Evolutionary conservation across 495 filamentous ascomycete genomes (phyloP).

Genomic region (Hypomontagnella submonticulosa): DNA sequence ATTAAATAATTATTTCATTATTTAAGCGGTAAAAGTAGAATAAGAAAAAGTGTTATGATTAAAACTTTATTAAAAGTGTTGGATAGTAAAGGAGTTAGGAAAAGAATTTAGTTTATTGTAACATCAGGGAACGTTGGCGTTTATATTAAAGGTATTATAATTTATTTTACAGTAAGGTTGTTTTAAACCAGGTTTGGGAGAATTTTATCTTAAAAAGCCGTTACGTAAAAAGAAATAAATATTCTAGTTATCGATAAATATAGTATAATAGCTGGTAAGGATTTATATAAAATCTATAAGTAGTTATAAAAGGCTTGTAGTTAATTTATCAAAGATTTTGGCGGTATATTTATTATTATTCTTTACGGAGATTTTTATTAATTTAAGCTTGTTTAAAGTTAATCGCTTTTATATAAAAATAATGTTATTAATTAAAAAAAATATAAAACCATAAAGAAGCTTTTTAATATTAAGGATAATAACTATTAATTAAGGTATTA

Average conservation of each 20-base stretch:
- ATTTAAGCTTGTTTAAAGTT: not conserved
- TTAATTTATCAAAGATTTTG: slow-evolving; percentile 1
- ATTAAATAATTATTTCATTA: too few species aligned
- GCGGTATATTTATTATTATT: not conserved
- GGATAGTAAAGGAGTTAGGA: not conserved
- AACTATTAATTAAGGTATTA: slow-evolving; percentile 2
- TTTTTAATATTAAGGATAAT: slow-evolving; percentile 1
- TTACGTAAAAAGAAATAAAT: not conserved
- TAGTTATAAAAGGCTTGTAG: not conserved
- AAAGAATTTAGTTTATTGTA: not conserved
- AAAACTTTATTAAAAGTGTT: not conserved
- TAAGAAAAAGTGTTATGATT: slow-evolving; percentile 1
- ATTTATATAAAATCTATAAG: slow-evolving; percentile 5
- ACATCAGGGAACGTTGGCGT: not conserved
- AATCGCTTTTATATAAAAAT: too few species aligned
- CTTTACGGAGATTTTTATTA: not conserved
- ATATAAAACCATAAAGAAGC: too few species aligned
- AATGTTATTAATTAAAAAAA: too few species aligned
- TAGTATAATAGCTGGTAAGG: not conserved
- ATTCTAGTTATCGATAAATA: slow-evolving; percentile 3
- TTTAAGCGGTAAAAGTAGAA: slow-evolving; percentile 7
- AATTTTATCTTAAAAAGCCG: not conserved
- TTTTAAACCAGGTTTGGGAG: not conserved
- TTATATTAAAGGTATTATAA: not conserved
- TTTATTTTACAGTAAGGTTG: not conserved